Percentiles rank a stretch among this genome's conserved stretches.
These are phyloP conservation scores for Ogataea parapolymorpha DNA, from an alignment of 805 yeast genomes.

Conservation along the genomic window DNA sequence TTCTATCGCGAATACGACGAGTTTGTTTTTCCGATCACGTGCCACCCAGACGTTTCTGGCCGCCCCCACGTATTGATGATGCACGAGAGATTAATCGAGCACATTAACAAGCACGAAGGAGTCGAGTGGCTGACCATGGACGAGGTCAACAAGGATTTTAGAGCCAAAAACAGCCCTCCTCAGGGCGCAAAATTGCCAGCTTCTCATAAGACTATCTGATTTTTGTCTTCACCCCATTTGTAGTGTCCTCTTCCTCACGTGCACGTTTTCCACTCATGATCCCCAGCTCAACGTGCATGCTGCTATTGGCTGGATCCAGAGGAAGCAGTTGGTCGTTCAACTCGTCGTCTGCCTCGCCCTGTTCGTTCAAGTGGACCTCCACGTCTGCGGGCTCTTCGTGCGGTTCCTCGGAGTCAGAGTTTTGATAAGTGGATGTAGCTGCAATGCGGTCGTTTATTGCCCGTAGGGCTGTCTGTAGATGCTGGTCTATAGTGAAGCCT, in stretches of 20 bases:
- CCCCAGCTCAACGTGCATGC: slow-evolving; percentile 30
- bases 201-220: slow-evolving; percentile 11
- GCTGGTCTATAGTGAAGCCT: slow-evolving; percentile 12
- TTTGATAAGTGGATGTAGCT: slow-evolving; percentile 14
- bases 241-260: slow-evolving; percentile 42
- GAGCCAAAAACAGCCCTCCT: slow-evolving; percentile 26
- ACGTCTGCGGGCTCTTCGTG: slow-evolving; percentile 4
- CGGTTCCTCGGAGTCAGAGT: slow-evolving; percentile 16
- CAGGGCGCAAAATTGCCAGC: slow-evolving; percentile 31
- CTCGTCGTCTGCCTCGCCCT: slow-evolving; percentile 31
- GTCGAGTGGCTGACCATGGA: slow-evolving; percentile 41
- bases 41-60: slow-evolving; percentile 38
- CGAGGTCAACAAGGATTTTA: slow-evolving; percentile 33
- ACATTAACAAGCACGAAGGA: slow-evolving; percentile 36
- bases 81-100: slow-evolving; percentile 37
- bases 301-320: slow-evolving; percentile 18
- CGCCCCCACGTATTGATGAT: slow-evolving; percentile 35
- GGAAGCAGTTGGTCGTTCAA: slow-evolving; percentile 17
- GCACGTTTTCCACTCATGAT: slow-evolving; percentile 37
- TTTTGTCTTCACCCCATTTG: slow-evolving; percentile 39
- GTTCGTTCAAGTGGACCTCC: slow-evolving; percentile 21
- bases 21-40: slow-evolving; percentile 37
- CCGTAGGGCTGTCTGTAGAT: slow-evolving; percentile 19
- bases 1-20: slow-evolving; percentile 37
- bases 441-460: slow-evolving; percentile 24